Percentiles rank a stretch among this genome's conserved stretches.
These are phyloP conservation scores for Globisporangium viniferum DNA, from an alignment of 352 stramenopile genomes.

Conservation along the genomic window DNA sequence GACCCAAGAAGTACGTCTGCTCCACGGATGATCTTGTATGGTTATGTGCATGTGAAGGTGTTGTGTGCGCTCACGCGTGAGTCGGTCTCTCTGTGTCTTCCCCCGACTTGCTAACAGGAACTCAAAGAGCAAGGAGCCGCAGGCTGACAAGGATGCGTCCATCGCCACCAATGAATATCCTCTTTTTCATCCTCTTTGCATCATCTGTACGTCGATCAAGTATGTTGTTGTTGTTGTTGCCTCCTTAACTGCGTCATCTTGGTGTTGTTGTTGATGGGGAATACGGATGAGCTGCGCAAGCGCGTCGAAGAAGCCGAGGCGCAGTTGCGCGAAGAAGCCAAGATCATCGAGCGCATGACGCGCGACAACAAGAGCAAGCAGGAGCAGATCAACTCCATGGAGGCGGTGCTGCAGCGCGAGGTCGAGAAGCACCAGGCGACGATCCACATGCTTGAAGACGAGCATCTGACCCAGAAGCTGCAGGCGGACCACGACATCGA, in stretches of 20 bases:
- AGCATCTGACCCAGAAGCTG: slow-evolving; percentile 51
- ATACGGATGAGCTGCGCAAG: slow-evolving; percentile 65
- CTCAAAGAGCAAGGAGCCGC: slow-evolving; percentile 13
- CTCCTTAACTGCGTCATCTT: slow-evolving; percentile 22
- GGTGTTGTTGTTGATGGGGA: neutral
- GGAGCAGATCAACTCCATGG: slow-evolving; percentile 69
- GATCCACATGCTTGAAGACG: slow-evolving; percentile 55
- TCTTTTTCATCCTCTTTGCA: slow-evolving; percentile 13
- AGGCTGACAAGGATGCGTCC: slow-evolving; percentile 34
- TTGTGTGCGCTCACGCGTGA: neutral
- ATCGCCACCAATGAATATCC: slow-evolving; percentile 81
- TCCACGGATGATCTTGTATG: neutral
- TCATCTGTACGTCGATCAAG: neutral
- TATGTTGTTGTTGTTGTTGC: neutral
- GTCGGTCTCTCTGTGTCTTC: neutral
- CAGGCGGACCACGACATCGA: slow-evolving; percentile 62
- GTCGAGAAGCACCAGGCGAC: slow-evolving; percentile 57
- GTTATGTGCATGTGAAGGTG: neutral
- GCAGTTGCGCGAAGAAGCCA: slow-evolving; percentile 71
- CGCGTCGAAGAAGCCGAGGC: slow-evolving; percentile 70
- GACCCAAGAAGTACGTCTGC: slow-evolving; percentile 34
- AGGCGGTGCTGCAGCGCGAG: slow-evolving; percentile 57
- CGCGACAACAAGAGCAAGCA: slow-evolving; percentile 72
- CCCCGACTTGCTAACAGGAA: neutral
- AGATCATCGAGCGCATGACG: slow-evolving; percentile 81